phyloP scores from a whole-genome alignment of 2,329 filamentous ascomycete genomes.

The Xylariaceae sp. region DNA sequence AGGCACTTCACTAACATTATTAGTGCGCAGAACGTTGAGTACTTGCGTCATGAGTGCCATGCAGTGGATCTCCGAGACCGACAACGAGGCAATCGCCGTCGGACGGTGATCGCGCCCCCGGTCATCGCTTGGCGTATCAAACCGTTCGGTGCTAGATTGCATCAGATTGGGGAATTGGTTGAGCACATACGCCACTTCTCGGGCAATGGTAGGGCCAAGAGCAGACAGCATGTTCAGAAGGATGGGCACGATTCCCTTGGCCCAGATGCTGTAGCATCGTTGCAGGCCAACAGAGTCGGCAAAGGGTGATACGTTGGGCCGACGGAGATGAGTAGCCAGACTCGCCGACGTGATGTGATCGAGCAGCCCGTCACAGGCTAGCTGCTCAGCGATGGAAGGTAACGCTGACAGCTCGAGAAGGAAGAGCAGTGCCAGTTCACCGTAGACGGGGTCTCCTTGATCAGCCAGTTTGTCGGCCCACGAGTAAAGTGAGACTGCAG shows the following conservation, averaged over 20 bases:
- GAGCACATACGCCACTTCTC: constrained; percentile 79
- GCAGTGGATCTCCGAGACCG: constrained; percentile 72
- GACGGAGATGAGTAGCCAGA: constrained; percentile 70
- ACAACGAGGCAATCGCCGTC: constrained; percentile 57
- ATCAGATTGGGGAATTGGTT: constrained; percentile 84
- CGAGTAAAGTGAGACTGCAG: constrained; percentile 81
- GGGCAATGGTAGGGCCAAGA: constrained; percentile 73
- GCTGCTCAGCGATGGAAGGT: constrained; percentile 75
- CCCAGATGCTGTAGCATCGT: constrained; percentile 86
- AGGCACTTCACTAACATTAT: constrained; percentile 66
- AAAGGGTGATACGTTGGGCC: constrained; percentile 68
- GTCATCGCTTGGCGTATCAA: constrained; percentile 57
- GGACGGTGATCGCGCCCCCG: constrained; percentile 47
- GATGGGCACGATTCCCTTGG: constrained; percentile 77
- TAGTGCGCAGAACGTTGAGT: constrained; percentile 59
- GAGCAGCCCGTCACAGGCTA: constrained; percentile 81
- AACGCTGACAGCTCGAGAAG: constrained; percentile 81
- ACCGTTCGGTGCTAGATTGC: constrained; percentile 61
- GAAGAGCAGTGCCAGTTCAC: constrained; percentile 84
- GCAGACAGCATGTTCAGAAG: constrained; percentile 82
- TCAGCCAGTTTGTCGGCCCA: constrained; percentile 83
- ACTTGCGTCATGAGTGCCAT: constrained; percentile 71
- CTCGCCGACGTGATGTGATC: constrained; percentile 74
- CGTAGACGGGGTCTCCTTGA: constrained; percentile 81
- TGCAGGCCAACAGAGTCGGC: constrained; percentile 62